These are phyloP conservation scores for Inonotus obliquus DNA, from an alignment of 1,284 basidiomycete species.

Conservation along the genomic window DNA sequence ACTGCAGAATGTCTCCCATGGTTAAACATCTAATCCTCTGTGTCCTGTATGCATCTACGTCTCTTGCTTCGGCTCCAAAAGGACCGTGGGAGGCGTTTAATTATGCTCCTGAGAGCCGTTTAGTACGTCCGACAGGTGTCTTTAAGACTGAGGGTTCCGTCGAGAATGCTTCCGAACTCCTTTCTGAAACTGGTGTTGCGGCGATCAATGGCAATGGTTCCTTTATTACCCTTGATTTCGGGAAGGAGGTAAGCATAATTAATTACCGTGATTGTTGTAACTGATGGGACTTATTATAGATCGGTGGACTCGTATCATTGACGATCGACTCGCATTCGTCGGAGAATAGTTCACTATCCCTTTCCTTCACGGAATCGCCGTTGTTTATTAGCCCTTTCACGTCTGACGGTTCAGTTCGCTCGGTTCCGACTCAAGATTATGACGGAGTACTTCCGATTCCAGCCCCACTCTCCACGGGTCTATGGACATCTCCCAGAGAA, in stretches of 20 bases:
- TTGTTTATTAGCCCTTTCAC: conserved; percentile 38
- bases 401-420: conserved; percentile 41
- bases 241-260: conserved; percentile 33
- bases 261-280: neutral
- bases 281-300: conserved; percentile 24
- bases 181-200: conserved; percentile 29
- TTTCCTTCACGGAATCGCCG: conserved; percentile 45
- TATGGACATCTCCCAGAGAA: conserved; percentile 45
- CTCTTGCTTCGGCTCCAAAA: conserved; percentile 27
- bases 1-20: neutral
- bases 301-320: conserved; percentile 42
- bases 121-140: conserved; percentile 35
- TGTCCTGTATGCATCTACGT: neutral
- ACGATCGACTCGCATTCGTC: conserved; percentile 29
- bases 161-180: conserved; percentile 26
- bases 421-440: conserved; percentile 32
- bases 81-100: conserved; percentile 47
- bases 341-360: conserved; percentile 30
- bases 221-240: conserved; percentile 42
- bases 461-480: conserved; percentile 33
- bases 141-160: conserved; percentile 32
- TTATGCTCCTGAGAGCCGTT: conserved; percentile 36
- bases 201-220: conserved; percentile 31
- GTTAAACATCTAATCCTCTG: neutral
- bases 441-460: conserved; percentile 19